Evolutionary conservation across 176 grass and related monocot species (phyloP).

Genomic region (Calamus simplicifolius): DNA sequence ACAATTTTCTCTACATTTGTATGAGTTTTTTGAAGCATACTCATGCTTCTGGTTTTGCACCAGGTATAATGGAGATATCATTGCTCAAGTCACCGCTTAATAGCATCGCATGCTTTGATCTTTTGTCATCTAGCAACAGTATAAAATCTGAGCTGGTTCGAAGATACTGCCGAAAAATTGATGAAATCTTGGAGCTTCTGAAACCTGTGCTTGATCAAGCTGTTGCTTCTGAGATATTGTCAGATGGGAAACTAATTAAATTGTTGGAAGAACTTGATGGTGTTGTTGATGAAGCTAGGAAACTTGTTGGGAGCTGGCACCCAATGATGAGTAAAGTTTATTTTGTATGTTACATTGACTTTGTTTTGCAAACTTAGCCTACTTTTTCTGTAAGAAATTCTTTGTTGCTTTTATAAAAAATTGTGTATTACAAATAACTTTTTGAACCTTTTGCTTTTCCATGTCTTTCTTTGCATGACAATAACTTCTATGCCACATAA

Average conservation of each 20-base stretch:
- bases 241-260: constrained; percentile 6
- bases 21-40: background rate
- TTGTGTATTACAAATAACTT: too few species aligned
- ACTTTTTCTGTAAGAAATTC: background rate
- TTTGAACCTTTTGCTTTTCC: too few species aligned
- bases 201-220: constrained; percentile 6
- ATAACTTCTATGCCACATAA: too few species aligned
- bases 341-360: constrained; percentile 45
- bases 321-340: constrained; percentile 81
- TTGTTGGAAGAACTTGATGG: constrained; percentile 25
- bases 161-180: background rate
- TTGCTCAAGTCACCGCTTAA: background rate
- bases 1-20: too few species aligned
- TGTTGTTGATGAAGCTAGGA: constrained; percentile 44
- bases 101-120: background rate
- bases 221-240: background rate
- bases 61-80: constrained; percentile 8
- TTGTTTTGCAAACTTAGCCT: background rate
- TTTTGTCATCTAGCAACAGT: background rate
- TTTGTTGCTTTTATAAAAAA: too few species aligned
- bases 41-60: background rate
- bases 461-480: too few species aligned
- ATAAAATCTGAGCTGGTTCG: background rate
- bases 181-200: constrained; percentile 2
- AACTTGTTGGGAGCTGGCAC: constrained; percentile 73